A percentile compares a stretch with the other conserved stretches of the same genome.
Evolutionary conservation across 176 grass and related monocot species (phyloP).

Genomic region (Ananas comosus): DNA sequence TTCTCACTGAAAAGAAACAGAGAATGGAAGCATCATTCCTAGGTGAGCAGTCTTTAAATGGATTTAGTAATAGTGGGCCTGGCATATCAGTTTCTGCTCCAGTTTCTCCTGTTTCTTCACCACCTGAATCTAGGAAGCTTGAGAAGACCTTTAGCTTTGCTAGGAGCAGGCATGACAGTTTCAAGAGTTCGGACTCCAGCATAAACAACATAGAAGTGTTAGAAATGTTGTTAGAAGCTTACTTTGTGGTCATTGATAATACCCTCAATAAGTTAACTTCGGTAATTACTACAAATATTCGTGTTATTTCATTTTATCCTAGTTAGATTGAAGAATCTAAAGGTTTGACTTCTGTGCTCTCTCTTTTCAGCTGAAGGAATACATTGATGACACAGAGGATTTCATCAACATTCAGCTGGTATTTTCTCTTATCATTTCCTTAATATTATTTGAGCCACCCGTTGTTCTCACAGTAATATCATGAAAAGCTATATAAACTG

Average conservation of each 20-base stretch:
- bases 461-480: neutral
- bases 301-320: neutral
- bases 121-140: slow-evolving; percentile 36
- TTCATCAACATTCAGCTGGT: slow-evolving; percentile 98
- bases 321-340: too few species aligned
- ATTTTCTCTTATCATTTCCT: slow-evolving; percentile 10
- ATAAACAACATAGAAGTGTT: slow-evolving; percentile 58
- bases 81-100: slow-evolving; percentile 60
- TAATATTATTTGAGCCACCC: slow-evolving; percentile 5
- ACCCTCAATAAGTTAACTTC: slow-evolving; percentile 82
- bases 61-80: slow-evolving; percentile 31
- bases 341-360: neutral
- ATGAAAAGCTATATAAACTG: too few species aligned
- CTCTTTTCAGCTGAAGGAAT: slow-evolving; percentile 78
- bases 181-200: slow-evolving; percentile 55
- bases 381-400: slow-evolving; percentile 98
- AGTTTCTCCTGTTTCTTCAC: slow-evolving; percentile 67
- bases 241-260: slow-evolving; percentile 80
- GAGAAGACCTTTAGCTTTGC: slow-evolving; percentile 56
- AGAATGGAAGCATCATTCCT: slow-evolving; percentile 54
- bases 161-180: slow-evolving; percentile 59
- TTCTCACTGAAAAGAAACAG: slow-evolving; percentile 81
- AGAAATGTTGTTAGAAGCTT: slow-evolving; percentile 94
- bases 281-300: slow-evolving; percentile 28
- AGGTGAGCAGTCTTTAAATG: slow-evolving; percentile 43